Conservation (phyloP, 1,284 basidiomycete genomes). For the Sanghuangporus baumii region DNA sequence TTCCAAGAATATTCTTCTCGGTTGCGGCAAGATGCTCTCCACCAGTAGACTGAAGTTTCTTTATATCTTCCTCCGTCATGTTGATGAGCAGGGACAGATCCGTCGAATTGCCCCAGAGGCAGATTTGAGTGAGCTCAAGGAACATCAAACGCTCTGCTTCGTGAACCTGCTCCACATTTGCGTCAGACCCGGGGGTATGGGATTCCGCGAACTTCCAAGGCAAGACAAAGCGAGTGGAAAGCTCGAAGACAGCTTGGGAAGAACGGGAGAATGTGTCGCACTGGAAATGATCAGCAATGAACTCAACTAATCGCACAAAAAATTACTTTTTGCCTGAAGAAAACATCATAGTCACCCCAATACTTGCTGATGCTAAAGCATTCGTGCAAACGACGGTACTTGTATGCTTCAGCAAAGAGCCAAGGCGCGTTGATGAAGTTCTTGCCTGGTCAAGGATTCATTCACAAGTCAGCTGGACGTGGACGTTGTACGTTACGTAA, state of each 20-base stretch:
- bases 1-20: conserved; percentile 93
- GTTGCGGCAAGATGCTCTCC: conserved; percentile 93
- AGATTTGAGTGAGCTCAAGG: conserved; percentile 94
- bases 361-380: conserved; percentile 92
- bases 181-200: conserved; percentile 23
- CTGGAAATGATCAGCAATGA: conserved; percentile 32
- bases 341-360: conserved; percentile 88
- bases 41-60: conserved; percentile 94
- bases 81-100: conserved; percentile 95
- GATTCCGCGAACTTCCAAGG: conserved; percentile 63
- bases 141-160: conserved; percentile 90
- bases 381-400: conserved; percentile 93
- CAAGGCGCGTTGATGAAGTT: conserved; percentile 96
- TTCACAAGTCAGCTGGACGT: not conserved
- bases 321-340: conserved; percentile 82
- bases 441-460: conserved; percentile 52
- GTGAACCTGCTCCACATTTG: conserved; percentile 47
- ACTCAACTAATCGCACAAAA: not conserved
- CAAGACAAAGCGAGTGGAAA: conserved; percentile 89
- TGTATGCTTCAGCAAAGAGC: conserved; percentile 97
- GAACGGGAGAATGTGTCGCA: conserved; percentile 97
- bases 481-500: not conserved
- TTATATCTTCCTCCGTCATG: conserved; percentile 99
- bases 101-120: conserved; percentile 95
- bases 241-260: conserved; percentile 88